A percentile compares a stretch with the other conserved stretches of the same genome.
Evolutionary conservation across 768 basidiomycete genomes (phyloP).

Genomic region (Podaxis sp.): DNA sequence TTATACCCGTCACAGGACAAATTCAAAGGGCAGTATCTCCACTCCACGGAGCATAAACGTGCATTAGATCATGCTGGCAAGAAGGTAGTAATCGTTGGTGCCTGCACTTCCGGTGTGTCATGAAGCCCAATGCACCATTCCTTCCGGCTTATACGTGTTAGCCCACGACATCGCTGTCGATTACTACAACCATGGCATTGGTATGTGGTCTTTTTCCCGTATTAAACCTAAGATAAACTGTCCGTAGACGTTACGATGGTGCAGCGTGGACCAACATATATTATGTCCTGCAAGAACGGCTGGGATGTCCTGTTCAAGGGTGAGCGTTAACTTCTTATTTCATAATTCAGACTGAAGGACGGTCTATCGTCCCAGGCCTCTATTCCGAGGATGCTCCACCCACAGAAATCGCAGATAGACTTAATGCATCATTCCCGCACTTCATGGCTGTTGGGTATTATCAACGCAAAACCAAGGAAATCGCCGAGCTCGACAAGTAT

Average conservation of each 20-base stretch:
- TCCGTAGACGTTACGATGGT: slow-evolving; percentile 40
- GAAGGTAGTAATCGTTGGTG: slow-evolving; percentile 64
- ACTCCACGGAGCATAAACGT: slow-evolving; percentile 50
- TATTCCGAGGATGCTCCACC: slow-evolving; percentile 52
- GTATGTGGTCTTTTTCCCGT: slow-evolving; percentile 22
- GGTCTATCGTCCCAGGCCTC: slow-evolving; percentile 16
- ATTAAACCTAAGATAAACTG: slow-evolving; percentile 30
- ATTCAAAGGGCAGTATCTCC: slow-evolving; percentile 51
- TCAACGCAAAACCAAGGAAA: slow-evolving; percentile 19
- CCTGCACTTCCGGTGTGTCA: slow-evolving; percentile 48
- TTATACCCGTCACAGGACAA: slow-evolving; percentile 14
- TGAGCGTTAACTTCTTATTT: background rate
- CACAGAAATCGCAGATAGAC: slow-evolving; percentile 47
- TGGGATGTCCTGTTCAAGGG: slow-evolving; percentile 27
- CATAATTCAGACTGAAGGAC: background rate
- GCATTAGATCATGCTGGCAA: slow-evolving; percentile 54
- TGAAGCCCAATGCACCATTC: background rate
- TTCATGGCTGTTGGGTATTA: slow-evolving; percentile 20
- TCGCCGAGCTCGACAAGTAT: slow-evolving; percentile 37
- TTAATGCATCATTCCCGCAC: slow-evolving; percentile 47
- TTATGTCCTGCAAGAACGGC: slow-evolving; percentile 45
- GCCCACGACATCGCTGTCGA: slow-evolving; percentile 41
- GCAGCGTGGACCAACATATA: slow-evolving; percentile 52
- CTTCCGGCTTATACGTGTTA: slow-evolving; percentile 8
- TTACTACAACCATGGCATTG: slow-evolving; percentile 31